phyloP scores from a whole-genome alignment of 371 early-diverging fungal species.

The Dinochytrium kinnereticum region DNA sequence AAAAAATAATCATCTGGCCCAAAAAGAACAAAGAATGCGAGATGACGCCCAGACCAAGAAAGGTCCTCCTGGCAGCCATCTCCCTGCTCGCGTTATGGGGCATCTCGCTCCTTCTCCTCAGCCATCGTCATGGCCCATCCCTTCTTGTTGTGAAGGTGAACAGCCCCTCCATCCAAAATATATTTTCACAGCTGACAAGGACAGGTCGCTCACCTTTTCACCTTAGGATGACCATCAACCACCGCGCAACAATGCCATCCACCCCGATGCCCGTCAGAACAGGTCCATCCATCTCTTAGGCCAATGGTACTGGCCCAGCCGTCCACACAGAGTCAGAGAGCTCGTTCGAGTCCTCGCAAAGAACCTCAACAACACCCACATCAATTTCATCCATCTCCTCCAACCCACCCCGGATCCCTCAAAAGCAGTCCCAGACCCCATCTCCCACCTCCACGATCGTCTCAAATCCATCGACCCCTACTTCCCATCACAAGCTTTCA shows the following conservation, averaged over 20 bases:
- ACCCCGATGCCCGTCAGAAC: too few relatives aligned
- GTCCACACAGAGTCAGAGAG: constrained; percentile 7
- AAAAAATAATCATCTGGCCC: too few relatives aligned
- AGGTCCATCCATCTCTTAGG: constrained; percentile 31
- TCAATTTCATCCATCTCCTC: background rate
- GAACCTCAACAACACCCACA: constrained; percentile 8
- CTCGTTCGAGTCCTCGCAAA: constrained; percentile 30
- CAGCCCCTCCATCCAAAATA: background rate
- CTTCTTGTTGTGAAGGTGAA: background rate
- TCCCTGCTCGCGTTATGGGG: too few relatives aligned
- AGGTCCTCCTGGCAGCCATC: too few relatives aligned
- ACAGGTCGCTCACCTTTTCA: too few relatives aligned
- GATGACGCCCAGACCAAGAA: too few relatives aligned
- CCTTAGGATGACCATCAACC: too few relatives aligned
- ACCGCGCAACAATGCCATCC: background rate
- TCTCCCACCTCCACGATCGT: background rate
- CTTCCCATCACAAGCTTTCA: constrained; percentile 23
- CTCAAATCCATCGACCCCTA: constrained; percentile 18
- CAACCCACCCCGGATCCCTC: background rate
- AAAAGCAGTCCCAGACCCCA: background rate
- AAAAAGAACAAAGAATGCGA: too few relatives aligned
- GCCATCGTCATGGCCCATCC: too few relatives aligned
- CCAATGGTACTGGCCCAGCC: constrained; percentile 35
- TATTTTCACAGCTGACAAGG: constrained; percentile 1
- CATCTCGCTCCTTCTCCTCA: too few relatives aligned